Conservation (phyloP, 345 rosid genomes). For the Pelargonium nanum region DNA sequence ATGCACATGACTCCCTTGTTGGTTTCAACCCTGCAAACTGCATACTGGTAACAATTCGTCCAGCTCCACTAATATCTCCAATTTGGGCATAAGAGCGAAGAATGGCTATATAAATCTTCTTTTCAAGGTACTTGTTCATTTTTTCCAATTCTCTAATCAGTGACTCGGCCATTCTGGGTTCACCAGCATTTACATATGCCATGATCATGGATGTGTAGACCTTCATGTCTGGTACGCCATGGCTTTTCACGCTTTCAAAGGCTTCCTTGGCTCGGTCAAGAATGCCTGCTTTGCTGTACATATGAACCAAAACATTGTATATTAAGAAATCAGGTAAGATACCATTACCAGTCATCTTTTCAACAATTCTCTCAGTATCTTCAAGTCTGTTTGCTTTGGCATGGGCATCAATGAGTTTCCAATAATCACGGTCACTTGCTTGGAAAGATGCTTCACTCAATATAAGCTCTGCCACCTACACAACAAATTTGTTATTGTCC, state of each 20-base stretch:
- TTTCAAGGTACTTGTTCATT: constrained; percentile 35
- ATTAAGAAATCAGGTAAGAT: constrained; percentile 50
- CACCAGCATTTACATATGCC: constrained; percentile 57
- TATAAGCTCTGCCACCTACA: constrained; percentile 62
- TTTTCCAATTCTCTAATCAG: constrained; percentile 49
- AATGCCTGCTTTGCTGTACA: constrained; percentile 68
- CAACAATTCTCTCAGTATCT: constrained; percentile 65
- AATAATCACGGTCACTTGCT: constrained; percentile 47
- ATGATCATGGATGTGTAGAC: constrained; percentile 62
- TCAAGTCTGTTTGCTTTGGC: constrained; percentile 44
- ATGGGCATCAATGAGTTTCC: constrained; percentile 56
- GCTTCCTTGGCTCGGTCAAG: constrained; percentile 56
- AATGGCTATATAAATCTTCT: constrained; percentile 57
- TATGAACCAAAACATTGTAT: constrained; percentile 39
- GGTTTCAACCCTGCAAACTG: constrained; percentile 30
- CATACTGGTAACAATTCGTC: constrained; percentile 36
- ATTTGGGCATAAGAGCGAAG: constrained; percentile 48
- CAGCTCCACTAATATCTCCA: constrained; percentile 40
- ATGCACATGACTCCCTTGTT: constrained; percentile 39
- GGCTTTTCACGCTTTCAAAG: constrained; percentile 45
- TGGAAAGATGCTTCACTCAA: constrained; percentile 59
- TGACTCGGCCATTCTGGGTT: constrained; percentile 34
- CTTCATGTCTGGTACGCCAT: constrained; percentile 54
- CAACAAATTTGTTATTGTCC: constrained; percentile 10
- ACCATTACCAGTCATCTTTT: constrained; percentile 60